These are phyloP conservation scores for Heterobasidion annosum DNA, from an alignment of 1,284 basidiomycete species.

Conservation along the genomic window DNA sequence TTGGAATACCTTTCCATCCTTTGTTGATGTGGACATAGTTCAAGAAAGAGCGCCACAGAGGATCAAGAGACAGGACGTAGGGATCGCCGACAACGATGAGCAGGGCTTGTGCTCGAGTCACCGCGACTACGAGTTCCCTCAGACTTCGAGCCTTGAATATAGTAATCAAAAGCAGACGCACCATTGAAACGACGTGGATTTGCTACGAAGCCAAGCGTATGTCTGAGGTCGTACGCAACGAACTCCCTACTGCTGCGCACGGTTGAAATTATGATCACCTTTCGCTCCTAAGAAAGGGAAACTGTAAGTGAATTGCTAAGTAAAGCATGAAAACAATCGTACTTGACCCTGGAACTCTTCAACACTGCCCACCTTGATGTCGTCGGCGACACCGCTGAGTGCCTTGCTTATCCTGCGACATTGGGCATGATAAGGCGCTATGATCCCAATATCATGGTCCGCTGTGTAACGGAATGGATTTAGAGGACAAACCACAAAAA, in stretches of 20 bases:
- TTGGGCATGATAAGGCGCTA: constrained; percentile 56
- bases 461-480: constrained; percentile 12
- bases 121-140: constrained; percentile 29
- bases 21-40: constrained; percentile 37
- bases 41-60: constrained; percentile 44
- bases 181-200: constrained; percentile 57
- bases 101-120: constrained; percentile 48
- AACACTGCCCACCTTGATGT: constrained; percentile 52
- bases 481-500: background rate
- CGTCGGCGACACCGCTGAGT: constrained; percentile 19
- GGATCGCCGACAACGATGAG: constrained; percentile 49
- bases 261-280: constrained; percentile 57
- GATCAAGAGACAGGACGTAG: constrained; percentile 44
- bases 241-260: constrained; percentile 51
- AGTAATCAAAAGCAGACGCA: constrained; percentile 15
- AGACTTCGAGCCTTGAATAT: no score
- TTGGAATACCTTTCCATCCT: constrained; percentile 40
- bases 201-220: constrained; percentile 57
- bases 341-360: constrained; percentile 65
- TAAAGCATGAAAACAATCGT: constrained; percentile 2
- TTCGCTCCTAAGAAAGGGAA: constrained; percentile 37
- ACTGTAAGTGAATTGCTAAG: background rate
- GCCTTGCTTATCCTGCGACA: constrained; percentile 34
- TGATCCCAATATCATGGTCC: constrained; percentile 47
- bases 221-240: constrained; percentile 45